Evolutionary conservation across 345 rosid genomes (phyloP).

Genomic region (Syzygium aromaticum): DNA sequence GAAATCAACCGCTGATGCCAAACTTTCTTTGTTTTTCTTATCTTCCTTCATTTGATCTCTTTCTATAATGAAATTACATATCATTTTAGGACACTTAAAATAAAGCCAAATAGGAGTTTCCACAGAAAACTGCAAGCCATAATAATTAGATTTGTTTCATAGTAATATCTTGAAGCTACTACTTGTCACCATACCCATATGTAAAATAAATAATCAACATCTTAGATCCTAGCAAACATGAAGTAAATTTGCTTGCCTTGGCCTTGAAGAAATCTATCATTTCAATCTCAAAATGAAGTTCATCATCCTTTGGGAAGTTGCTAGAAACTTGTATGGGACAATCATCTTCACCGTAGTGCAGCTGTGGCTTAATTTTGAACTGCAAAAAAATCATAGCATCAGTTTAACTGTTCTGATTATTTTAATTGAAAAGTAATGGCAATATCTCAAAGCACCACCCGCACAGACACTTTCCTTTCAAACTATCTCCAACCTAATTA

Average conservation of each 20-base stretch:
- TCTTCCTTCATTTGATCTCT: not conserved
- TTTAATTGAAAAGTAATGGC: not conserved
- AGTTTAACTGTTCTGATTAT: not conserved
- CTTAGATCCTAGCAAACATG: not conserved
- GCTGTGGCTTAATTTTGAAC: conserved; percentile 93
- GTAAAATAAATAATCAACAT: not conserved
- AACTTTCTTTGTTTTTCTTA: not conserved
- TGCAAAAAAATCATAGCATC: conserved; percentile 11
- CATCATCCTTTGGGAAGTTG: conserved; percentile 77
- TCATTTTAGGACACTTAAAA: not conserved
- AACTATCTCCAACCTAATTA: not conserved
- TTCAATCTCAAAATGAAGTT: conserved; percentile 97
- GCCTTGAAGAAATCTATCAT: conserved; percentile 71
- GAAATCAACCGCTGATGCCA: not conserved
- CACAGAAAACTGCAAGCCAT: not conserved
- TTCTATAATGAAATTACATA: not conserved
- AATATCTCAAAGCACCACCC: not conserved
- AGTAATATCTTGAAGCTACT: not conserved
- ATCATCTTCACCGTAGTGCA: conserved; percentile 87
- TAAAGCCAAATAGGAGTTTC: not conserved
- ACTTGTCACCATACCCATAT: not conserved
- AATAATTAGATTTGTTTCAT: not conserved
- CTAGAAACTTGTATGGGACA: conserved; percentile 70
- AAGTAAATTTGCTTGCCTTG: conserved; percentile 45
- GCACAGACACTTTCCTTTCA: not conserved